A percentile compares a stretch with the other conserved stretches of the same genome.
Conservation (phyloP, 805 yeast genomes). For the Myxozyma nipponensis region DNA sequence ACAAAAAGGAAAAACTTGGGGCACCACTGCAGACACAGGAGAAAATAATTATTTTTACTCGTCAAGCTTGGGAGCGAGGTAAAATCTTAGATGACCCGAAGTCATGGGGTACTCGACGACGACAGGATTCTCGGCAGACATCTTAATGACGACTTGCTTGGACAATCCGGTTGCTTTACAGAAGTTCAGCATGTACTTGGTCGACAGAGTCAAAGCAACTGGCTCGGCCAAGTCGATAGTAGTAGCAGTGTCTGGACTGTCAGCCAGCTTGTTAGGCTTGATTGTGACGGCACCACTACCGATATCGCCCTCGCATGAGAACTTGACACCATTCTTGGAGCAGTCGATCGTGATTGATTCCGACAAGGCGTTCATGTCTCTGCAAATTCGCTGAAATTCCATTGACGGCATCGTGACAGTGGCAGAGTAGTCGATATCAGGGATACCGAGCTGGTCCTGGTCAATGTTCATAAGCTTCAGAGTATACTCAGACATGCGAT, state of each 20-base stretch:
- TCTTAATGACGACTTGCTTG: constrained; percentile 70
- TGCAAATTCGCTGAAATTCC: constrained; percentile 84
- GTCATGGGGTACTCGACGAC: constrained; percentile 86
- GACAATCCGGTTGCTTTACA: constrained; percentile 85
- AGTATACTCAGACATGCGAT: constrained; percentile 85
- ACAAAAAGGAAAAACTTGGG: not conserved
- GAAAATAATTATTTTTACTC: constrained; percentile 40
- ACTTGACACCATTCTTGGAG: constrained; percentile 88
- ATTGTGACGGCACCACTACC: constrained; percentile 84
- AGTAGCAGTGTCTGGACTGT: constrained; percentile 70
- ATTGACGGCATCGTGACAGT: constrained; percentile 80
- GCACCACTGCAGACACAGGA: not conserved
- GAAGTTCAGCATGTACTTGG: constrained; percentile 84
- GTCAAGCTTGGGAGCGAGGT: constrained; percentile 95
- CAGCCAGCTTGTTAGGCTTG: constrained; percentile 79
- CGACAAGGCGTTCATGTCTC: constrained; percentile 80
- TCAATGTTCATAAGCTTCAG: constrained; percentile 95
- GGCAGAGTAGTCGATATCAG: constrained; percentile 88
- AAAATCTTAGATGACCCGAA: constrained; percentile 90
- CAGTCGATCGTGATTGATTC: constrained; percentile 84
- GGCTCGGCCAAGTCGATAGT: constrained; percentile 78
- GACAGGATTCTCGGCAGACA: constrained; percentile 90
- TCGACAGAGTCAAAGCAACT: constrained; percentile 84
- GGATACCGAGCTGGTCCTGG: constrained; percentile 88
- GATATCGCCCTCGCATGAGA: constrained; percentile 84